Conservation (phyloP, 208 protist species). For the Ichthyophonus hoferi region DNA sequence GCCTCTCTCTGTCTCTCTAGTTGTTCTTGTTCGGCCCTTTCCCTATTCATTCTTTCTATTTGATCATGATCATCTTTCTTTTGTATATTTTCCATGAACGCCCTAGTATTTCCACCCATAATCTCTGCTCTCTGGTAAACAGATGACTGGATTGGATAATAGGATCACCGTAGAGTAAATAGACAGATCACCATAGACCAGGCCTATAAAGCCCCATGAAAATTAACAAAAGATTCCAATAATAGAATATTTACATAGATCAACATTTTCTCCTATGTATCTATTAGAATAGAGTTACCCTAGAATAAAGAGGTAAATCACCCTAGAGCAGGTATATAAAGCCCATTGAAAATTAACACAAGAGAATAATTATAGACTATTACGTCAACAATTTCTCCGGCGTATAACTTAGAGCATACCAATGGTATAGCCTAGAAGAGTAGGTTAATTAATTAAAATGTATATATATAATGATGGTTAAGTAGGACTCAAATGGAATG, state of each 20-base stretch:
- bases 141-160: not conserved
- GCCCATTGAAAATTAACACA: too few species aligned
- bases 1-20: not conserved
- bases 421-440: too few species aligned
- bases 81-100: not conserved
- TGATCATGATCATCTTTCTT: not conserved
- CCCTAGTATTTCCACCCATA: not conserved
- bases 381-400: too few species aligned
- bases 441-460: too few species aligned
- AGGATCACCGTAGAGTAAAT: too few species aligned
- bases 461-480: too few species aligned
- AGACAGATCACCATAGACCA: not conserved
- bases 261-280: not conserved
- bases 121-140: conserved; percentile 7
- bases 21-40: not conserved
- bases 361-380: too few species aligned
- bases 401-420: too few species aligned
- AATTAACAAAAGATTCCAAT: not conserved
- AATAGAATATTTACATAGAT: not conserved
- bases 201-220: not conserved
- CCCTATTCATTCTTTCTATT: not conserved
- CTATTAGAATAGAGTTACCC: too few species aligned
- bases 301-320: too few species aligned
- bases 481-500: too few species aligned
- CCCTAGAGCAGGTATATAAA: too few species aligned